Conservation (phyloP, 495 filamentous ascomycete genomes). For the Bryoglossum gracile region DNA sequence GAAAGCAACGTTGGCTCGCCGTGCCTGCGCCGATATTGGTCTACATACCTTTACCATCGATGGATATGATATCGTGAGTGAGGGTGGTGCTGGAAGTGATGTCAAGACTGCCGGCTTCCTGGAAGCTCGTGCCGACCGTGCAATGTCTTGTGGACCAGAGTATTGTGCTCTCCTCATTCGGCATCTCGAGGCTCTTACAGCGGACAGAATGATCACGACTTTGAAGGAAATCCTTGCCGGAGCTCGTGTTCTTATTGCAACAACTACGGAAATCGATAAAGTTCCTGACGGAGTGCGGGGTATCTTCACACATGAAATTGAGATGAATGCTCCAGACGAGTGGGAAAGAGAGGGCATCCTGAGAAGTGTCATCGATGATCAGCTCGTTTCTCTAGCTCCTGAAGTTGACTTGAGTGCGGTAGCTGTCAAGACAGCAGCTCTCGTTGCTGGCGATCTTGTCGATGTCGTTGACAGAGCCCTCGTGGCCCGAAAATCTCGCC, state of each 20-base stretch:
- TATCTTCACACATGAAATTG: constrained; percentile 92
- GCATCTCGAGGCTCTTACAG: constrained; percentile 85
- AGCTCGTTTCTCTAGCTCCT: constrained; percentile 60
- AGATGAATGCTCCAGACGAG: constrained; percentile 89
- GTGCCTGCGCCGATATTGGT: constrained; percentile 82
- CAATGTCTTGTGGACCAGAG: constrained; percentile 77
- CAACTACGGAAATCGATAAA: constrained; percentile 90
- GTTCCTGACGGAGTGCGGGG: constrained; percentile 82
- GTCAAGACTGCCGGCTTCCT: constrained; percentile 89
- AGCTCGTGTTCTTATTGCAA: constrained; percentile 77
- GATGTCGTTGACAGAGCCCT: constrained; percentile 90
- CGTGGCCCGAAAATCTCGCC: constrained; percentile 61
- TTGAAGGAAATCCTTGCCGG: constrained; percentile 71
- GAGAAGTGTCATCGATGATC: constrained; percentile 64
- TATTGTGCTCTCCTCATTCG: constrained; percentile 75
- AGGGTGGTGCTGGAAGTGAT: constrained; percentile 78
- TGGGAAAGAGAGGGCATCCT: constrained; percentile 85
- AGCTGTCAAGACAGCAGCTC: constrained; percentile 89
- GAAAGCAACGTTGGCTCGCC: constrained; percentile 66
- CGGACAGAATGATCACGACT: constrained; percentile 77
- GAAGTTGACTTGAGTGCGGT: constrained; percentile 78
- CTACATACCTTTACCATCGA: constrained; percentile 85
- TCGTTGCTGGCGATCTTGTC: constrained; percentile 88
- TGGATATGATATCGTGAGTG: constrained; percentile 86
- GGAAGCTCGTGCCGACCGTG: constrained; percentile 78